Base-by-base conservation (phyloP, 1,139 yeast species). In the Debaryomycetaceae sp. region DNA sequence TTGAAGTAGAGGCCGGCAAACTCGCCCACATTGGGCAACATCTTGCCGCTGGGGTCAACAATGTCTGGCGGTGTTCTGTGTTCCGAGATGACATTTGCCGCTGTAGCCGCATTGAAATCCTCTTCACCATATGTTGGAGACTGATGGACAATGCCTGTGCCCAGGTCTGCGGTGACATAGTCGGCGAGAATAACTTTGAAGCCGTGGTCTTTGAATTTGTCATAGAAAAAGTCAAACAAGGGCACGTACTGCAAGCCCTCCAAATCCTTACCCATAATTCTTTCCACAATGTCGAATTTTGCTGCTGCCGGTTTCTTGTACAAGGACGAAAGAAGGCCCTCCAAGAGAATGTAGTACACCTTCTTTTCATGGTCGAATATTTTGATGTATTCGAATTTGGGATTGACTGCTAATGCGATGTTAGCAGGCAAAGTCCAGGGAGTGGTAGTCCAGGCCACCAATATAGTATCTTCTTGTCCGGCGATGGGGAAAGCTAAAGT, bases 81-180 rank as follows among this genome's bases (percentile, higher is more conserved):
- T 47, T 76, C 85, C 41, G 53, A 55, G 40, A 87, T 79, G 46
- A 90, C 62, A 36, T 95, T 96, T 24, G 75, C 72, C 25, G 67
- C 73, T 30, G 74, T 64, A 45, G 93, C 81, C 38, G 79, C 94
- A 40, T 68, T 71, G 69, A 76, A 86, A 87, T 92, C 99, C 58
- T 77, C 94, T 62, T 90, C 99, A 79, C 99, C 99, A 62, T 86
- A 92, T 29, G 98, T 92, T 41, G 99, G 98, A 27, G 98, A 77
- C 57, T 87, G 95, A 56, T 90, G 98, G 38, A 90, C 99, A 52
- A 90, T 75, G 77, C 99, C 99, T 33, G 98, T 83, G 85, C 99
- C 99, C 31, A 94, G 80, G 41, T 90, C 98, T 39, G 69, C 75
- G 32, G 95, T 75, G 48, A 90, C 98, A 50, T 82, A 90, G 41